Evolutionary conservation across 1,139 yeast species (phyloP).

Genomic region (Candida sanyaensis): DNA sequence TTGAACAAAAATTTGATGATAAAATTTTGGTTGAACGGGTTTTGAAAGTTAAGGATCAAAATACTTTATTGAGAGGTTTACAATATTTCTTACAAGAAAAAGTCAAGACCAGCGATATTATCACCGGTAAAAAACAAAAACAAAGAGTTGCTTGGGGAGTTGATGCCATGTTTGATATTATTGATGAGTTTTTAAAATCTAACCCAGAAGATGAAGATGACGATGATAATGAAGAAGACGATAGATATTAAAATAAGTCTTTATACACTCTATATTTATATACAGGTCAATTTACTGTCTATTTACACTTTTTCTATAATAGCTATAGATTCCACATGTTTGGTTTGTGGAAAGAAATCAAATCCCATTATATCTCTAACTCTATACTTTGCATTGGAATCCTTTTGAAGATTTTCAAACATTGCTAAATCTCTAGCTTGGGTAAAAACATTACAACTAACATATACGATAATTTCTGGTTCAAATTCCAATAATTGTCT

Average conservation of each 20-base stretch:
- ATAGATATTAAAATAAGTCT: no score
- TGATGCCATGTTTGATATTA: slow-evolving; percentile 52
- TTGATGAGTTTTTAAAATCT: slow-evolving; percentile 45
- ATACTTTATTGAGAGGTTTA: slow-evolving; percentile 66
- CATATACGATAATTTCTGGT: slow-evolving; percentile 40
- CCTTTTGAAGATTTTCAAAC: slow-evolving; percentile 26
- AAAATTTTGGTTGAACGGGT: slow-evolving; percentile 55
- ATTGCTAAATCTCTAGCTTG: slow-evolving; percentile 46
- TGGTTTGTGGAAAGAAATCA: slow-evolving; percentile 52
- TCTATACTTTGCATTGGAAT: slow-evolving; percentile 21
- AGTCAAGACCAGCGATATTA: slow-evolving; percentile 50
- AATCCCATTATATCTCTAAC: slow-evolving; percentile 40
- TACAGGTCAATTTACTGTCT: slow-evolving; percentile 3
- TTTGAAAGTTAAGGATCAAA: slow-evolving; percentile 63
- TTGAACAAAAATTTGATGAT: slow-evolving; percentile 52
- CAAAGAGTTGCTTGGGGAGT: slow-evolving; percentile 74
- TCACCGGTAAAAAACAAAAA: slow-evolving; percentile 60
- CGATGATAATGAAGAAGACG: slow-evolving; percentile 8
- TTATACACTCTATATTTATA: background rate
- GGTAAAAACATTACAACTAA: slow-evolving; percentile 49
- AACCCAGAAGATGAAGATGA: slow-evolving; percentile 8
- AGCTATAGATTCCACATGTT: slow-evolving; percentile 48
- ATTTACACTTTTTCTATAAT: slow-evolving; percentile 25
- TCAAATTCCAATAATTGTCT: slow-evolving; percentile 36
- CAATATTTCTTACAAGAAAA: slow-evolving; percentile 65